phyloP scores from a whole-genome alignment of 164 flowering plant genomes.

The Macadamia integrifolia region DNA sequence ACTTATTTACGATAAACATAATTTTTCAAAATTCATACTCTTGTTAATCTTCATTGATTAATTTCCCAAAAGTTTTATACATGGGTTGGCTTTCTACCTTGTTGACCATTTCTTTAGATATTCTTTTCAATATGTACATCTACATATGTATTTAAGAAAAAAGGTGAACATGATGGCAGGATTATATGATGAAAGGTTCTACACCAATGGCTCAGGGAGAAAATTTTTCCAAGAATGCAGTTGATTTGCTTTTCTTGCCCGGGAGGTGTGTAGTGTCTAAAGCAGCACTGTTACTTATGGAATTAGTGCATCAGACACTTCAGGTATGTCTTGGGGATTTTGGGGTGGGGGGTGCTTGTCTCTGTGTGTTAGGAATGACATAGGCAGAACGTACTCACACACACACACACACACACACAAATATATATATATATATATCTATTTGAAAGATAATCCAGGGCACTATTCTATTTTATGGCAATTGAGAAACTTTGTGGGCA shows the following conservation, averaged over 20 bases:
- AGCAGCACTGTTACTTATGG: constrained; percentile 72
- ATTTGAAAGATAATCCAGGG: too few relatives aligned
- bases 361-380: too few relatives aligned
- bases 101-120: too few relatives aligned
- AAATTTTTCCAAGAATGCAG: constrained; percentile 30
- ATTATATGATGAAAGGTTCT: constrained; percentile 17
- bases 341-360: too few relatives aligned
- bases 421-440: too few relatives aligned
- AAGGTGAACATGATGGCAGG: constrained; percentile 28
- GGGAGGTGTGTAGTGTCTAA: constrained; percentile 71
- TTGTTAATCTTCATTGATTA: too few relatives aligned
- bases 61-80: too few relatives aligned
- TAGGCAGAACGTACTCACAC: too few relatives aligned
- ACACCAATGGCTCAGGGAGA: constrained; percentile 17
- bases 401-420: too few relatives aligned
- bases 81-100: too few relatives aligned
- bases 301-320: constrained; percentile 74
- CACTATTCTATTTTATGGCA: too few relatives aligned
- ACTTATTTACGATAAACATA: constrained; percentile 4
- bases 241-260: constrained; percentile 59
- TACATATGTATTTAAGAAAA: neutral
- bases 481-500: neutral
- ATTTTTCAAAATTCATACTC: neutral
- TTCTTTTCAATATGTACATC: too few relatives aligned
- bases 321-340: constrained; percentile 34